Base-by-base conservation (phyloP, 768 basidiomycete genomes). In the Lactarius evosmus region DNA sequence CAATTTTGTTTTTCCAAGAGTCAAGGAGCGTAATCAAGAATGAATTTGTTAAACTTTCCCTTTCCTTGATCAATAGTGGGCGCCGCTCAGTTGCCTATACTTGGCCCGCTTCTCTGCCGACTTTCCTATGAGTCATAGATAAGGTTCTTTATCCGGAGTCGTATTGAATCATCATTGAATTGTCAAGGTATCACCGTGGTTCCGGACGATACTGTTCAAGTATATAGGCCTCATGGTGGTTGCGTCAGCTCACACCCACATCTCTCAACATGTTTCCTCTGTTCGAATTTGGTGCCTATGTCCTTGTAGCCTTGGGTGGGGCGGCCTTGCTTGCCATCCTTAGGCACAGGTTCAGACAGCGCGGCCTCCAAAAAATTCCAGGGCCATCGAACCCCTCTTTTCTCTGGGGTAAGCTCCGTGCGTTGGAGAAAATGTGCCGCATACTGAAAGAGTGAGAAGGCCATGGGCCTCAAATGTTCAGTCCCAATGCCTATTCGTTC, bases 311-410 rank as follows among this genome's bases (percentile, higher is more conserved):
- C 22, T 30, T 58, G 6, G n/a, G n/a, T n/a, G n/a, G 30, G 1
- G 4, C 32, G 1, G 32, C 29, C 12, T 16, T 30, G 11, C 7
- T 58, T n/a, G 14, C 22, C 19, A 3, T 32, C 44, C 22, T 33
- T 33, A 58, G 12, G n/a, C 44, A 32, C 22, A 32, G 44, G n/a
- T 25, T 58, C 27, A 58, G 41, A 19, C 41, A 58, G 17, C 56
- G 25, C 1, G 1, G 17, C 30, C 56, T 57, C 19, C 41, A 40
- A 40, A 60, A 50, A 19, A 49, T 60, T 16, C 58, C 58, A 19
- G 58, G 58, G 22, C 58, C 58, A 8, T 50, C 32, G 9, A 51
- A 38, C 12, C 33, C 50, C 7, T 60, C 58, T 49, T 17, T 60
- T 29, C 3, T 60, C 32, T 52, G 33, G 51, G 58, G 49, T 60